phyloP scores from a whole-genome alignment of 2,329 filamentous ascomycete genomes.

The Fusarium oligoseptatum region DNA sequence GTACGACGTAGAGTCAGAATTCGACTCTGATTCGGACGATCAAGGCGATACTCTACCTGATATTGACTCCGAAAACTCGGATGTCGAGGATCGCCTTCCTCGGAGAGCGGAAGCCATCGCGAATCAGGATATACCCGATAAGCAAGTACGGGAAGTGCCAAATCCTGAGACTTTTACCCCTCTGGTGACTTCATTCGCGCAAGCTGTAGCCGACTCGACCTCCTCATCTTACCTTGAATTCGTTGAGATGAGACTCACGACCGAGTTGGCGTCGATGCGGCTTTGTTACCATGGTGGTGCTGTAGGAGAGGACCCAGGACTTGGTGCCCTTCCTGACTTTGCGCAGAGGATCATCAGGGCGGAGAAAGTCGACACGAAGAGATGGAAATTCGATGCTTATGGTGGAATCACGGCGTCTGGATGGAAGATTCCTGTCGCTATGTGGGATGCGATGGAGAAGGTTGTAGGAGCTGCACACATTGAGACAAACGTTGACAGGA shows the following conservation, averaged over 20 bases:
- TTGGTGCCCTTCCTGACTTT: not conserved
- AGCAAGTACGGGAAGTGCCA: not conserved
- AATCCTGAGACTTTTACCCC: not conserved
- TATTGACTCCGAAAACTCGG: not conserved
- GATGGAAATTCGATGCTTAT: not conserved
- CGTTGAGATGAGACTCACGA: not conserved
- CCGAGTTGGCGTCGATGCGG: not conserved
- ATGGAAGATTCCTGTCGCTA: not conserved
- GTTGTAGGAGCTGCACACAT: not conserved
- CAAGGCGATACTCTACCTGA: not conserved
- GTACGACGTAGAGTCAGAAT: not conserved
- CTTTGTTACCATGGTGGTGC: not conserved
- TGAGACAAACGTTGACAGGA: not conserved
- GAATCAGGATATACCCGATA: not conserved
- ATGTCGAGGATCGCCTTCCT: not conserved
- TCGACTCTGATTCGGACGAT: not conserved
- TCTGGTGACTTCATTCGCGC: not conserved
- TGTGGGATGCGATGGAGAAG: not conserved
- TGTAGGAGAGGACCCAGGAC: not conserved
- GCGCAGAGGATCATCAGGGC: not conserved
- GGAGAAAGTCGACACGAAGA: not conserved
- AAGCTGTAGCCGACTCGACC: not conserved
- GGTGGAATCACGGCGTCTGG: not conserved
- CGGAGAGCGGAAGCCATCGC: not conserved
- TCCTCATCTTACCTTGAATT: not conserved